Conservation (phyloP, 441 rosid species). For the Brassica hybrid region DNA sequence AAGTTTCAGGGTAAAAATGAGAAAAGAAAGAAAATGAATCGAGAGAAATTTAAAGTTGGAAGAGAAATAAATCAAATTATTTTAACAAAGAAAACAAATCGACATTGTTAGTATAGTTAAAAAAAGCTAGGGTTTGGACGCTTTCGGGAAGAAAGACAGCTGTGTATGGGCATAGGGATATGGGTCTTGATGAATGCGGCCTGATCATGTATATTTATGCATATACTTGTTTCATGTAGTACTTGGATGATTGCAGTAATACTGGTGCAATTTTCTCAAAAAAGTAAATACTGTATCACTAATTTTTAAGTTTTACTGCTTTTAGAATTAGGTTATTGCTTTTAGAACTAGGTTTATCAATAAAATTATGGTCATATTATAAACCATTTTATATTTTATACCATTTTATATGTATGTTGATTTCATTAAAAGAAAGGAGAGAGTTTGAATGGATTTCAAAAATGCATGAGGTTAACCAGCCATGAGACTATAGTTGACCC, state of each 20-base stretch:
- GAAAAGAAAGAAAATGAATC: background rate
- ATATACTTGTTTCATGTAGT: constrained; percentile 7
- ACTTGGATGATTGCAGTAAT: constrained; percentile 2
- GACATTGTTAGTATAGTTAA: constrained; percentile 3
- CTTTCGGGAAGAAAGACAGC: constrained; percentile 34
- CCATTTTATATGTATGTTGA: background rate
- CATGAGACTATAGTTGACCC: background rate
- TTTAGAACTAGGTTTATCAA: background rate
- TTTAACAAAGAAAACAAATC: background rate
- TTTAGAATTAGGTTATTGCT: background rate
- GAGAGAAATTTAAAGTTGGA: background rate
- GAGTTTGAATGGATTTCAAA: background rate
- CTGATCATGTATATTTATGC: constrained; percentile 6
- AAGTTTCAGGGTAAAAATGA: constrained; percentile 16
- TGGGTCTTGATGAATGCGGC: constrained; percentile 26
- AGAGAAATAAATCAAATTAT: background rate
- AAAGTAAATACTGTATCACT: background rate
- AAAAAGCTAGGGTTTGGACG: constrained; percentile 40
- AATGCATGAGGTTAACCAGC: constrained; percentile 2
- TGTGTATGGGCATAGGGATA: constrained; percentile 35
- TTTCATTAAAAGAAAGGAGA: background rate
- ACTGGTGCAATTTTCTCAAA: background rate
- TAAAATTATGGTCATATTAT: background rate
- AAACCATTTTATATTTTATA: background rate
- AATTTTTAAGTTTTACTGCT: background rate